Base-by-base conservation (phyloP, 2,329 filamentous ascomycete species). In the Fusarium tanahbumbuense region DNA sequence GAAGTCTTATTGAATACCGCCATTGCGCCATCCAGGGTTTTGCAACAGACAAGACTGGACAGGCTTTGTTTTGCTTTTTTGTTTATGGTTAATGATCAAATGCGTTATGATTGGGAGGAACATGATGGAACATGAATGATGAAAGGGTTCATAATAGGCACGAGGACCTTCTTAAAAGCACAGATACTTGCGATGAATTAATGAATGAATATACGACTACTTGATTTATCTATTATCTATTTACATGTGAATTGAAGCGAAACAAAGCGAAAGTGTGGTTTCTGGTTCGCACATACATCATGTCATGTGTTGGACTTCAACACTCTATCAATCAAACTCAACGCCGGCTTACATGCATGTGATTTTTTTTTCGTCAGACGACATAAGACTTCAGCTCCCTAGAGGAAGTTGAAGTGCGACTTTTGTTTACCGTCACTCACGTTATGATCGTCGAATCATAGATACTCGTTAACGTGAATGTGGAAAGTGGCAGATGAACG, bases 141-240 rank as follows among this genome's bases (percentile, higher is more conserved):
- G 45, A 34, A 44, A 50, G 11, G 44, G 20, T 32, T 47, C 25
- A 52, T 16, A 28, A 47, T 42, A 28, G 46, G 49, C 30, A 32
- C 25, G 23, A 11, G 48, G 28, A 28, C 25, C n/a, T 20, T 42
- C n/a, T 15, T 27, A 46, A 16, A 45, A 15, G 60, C 4, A 50
- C 22, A 23, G 34, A 52, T 46, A 8, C 47, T 42, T 22, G 18
- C 40, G 49, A 52, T 42, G 49, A 52, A 61, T 52, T 60, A 67
- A 72, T 64, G 63, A 60, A 73, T 71, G 72, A 75, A 70, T 64
- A 64, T 64, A 75, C 42, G 67, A 66, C 46, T 60, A 25, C 12
- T 52, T 54, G 44, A 18, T 40, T 52, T 52, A 54, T 71, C 50
- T 70, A 68, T 55, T 68, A 68, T 71, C 49, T 71, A 70, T 68